These are phyloP conservation scores for Suillus sp. DNA, from an alignment of 768 basidiomycete genomes.

Conservation along the genomic window DNA sequence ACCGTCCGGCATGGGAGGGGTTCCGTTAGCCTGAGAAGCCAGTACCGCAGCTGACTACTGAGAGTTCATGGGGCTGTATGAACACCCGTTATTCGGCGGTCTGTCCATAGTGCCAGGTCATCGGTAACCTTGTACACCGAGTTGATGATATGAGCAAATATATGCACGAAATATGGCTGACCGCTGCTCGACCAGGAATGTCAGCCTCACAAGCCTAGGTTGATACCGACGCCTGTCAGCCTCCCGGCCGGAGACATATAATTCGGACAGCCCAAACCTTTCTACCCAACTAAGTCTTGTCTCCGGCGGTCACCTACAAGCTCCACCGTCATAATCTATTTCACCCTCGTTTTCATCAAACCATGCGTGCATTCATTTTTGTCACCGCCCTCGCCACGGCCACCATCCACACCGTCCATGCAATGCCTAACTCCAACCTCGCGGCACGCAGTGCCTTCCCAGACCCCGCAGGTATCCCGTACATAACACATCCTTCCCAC, in stretches of 20 bases:
- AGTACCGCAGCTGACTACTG: neutral
- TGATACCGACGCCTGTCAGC: neutral
- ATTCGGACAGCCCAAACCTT: neutral
- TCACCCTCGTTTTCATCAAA: conserved; percentile 8
- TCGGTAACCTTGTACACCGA: neutral
- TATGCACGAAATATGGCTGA: neutral
- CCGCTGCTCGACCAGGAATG: neutral
- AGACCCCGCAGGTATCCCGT: conserved; percentile 24
- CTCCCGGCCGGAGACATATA: neutral
- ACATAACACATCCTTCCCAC: conserved; percentile 33
- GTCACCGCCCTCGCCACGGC: conserved; percentile 27
- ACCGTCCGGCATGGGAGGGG: neutral
- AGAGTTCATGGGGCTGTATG: neutral
- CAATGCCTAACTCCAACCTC: conserved; percentile 30
- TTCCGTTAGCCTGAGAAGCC: neutral
- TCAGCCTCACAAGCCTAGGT: neutral
- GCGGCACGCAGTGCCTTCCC: conserved; percentile 17
- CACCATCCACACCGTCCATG: conserved; percentile 20
- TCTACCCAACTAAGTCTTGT: neutral
- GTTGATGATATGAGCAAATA: neutral
- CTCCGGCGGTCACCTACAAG: neutral
- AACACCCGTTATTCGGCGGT: neutral
- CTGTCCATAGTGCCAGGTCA: neutral
- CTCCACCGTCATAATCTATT: neutral
- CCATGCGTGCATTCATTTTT: conserved; percentile 29